A percentile compares a stretch with the other conserved stretches of the same genome.
These are phyloP conservation scores for Paxillus rubicundulus DNA, from an alignment of 768 basidiomycete species.

Conservation along the genomic window DNA sequence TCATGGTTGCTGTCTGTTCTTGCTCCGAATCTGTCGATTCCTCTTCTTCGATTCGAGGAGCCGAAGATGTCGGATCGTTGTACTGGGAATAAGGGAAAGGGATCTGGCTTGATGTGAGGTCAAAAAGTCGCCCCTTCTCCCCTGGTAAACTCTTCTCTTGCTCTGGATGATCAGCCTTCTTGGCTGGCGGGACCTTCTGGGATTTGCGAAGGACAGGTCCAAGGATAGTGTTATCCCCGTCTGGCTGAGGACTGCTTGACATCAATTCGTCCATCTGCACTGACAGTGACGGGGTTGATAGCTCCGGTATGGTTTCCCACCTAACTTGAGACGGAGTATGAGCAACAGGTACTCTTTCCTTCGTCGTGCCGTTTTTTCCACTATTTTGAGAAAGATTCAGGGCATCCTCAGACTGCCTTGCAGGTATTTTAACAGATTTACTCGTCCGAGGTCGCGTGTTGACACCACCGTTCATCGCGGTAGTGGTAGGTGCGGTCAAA, in stretches of 20 bases:
- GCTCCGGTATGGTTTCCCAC: constrained; percentile 33
- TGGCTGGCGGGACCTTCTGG: constrained; percentile 2
- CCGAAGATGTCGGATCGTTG: constrained; percentile 11
- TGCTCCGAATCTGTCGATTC: constrained; percentile 25
- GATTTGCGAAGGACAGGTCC: constrained; percentile 9
- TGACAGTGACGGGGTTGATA: constrained; percentile 24
- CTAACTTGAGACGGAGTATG: constrained; percentile 11
- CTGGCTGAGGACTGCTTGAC: constrained; percentile 29
- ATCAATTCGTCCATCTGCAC: constrained; percentile 35
- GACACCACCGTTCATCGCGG: background rate
- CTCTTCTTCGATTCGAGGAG: constrained; percentile 31
- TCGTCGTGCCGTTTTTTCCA: background rate
- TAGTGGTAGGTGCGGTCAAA: constrained; percentile 8
- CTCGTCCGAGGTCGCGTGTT: background rate
- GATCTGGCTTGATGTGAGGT: constrained; percentile 50
- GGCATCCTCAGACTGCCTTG: constrained; percentile 5
- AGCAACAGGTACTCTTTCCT: background rate
- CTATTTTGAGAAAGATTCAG: background rate
- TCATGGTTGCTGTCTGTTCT: constrained; percentile 16
- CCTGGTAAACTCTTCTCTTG: constrained; percentile 1
- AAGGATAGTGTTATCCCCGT: background rate
- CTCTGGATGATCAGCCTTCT: background rate
- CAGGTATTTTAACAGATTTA: constrained; percentile 13
- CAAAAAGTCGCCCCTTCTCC: constrained; percentile 40
- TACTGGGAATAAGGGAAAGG: constrained; percentile 56